Percentiles rank a stretch among this genome's conserved stretches.
phyloP scores from a whole-genome alignment of 2,329 filamentous ascomycete species.

The Colletotrichum tabaci region DNA sequence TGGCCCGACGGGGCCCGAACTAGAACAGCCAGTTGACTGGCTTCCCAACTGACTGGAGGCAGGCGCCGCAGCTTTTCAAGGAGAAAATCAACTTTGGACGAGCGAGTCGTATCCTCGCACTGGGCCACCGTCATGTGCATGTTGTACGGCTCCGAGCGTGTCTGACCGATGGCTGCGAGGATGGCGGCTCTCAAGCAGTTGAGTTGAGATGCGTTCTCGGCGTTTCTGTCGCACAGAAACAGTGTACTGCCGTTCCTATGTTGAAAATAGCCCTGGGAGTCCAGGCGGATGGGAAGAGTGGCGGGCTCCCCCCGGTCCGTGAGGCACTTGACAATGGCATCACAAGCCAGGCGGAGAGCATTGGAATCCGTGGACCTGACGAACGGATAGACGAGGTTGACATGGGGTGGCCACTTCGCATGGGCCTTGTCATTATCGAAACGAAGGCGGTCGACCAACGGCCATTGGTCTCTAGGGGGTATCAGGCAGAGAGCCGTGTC shows the following conservation, averaged over 20 bases:
- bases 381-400: slow-evolving; percentile 79
- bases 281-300: slow-evolving; percentile 53
- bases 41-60: slow-evolving; percentile 63
- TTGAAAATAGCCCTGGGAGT: slow-evolving; percentile 62
- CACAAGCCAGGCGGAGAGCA: slow-evolving; percentile 59
- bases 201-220: slow-evolving; percentile 45
- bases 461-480: slow-evolving; percentile 64
- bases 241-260: slow-evolving; percentile 67
- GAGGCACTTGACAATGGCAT: slow-evolving; percentile 56
- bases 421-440: slow-evolving; percentile 74
- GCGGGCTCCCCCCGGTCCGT: slow-evolving; percentile 27
- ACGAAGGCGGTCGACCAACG: slow-evolving; percentile 68
- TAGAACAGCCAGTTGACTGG: slow-evolving; percentile 66
- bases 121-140: slow-evolving; percentile 75
- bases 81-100: slow-evolving; percentile 64
- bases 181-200: slow-evolving; percentile 53
- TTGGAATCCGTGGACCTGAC: slow-evolving; percentile 58
- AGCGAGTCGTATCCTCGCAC: slow-evolving; percentile 59
- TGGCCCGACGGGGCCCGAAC: slow-evolving; percentile 62
- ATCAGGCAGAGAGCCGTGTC: slow-evolving; percentile 75
- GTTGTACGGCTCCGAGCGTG: slow-evolving; percentile 49
- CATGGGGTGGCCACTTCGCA: slow-evolving; percentile 75
- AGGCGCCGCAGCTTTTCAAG: slow-evolving; percentile 67
- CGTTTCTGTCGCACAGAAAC: slow-evolving; percentile 56
- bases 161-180: slow-evolving; percentile 54